phyloP scores from a whole-genome alignment of 768 basidiomycete species.

The Boletus tylopilopsis region DNA sequence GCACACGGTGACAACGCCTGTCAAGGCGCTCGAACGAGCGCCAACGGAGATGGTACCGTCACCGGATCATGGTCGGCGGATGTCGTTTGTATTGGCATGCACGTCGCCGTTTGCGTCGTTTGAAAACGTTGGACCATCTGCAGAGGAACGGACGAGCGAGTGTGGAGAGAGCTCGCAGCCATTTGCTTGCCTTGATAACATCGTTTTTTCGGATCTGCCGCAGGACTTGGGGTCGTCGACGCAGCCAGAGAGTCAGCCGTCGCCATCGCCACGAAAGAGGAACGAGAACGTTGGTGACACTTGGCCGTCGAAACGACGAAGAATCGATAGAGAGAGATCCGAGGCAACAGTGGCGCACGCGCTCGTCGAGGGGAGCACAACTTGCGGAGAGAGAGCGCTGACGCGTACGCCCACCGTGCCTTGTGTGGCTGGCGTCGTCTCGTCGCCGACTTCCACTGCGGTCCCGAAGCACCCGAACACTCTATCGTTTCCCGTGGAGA shows the following conservation, averaged over 20 bases:
- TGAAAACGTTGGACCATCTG: neutral
- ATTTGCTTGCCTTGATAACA: conserved; percentile 18
- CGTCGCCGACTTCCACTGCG: neutral
- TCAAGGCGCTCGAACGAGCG: neutral
- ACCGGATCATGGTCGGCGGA: neutral
- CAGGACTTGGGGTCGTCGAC: neutral
- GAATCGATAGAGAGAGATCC: conserved; percentile 7
- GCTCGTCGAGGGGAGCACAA: neutral
- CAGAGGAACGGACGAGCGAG: neutral
- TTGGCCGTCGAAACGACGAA: conserved; percentile 13
- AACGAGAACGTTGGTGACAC: conserved; percentile 5
- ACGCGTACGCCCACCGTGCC: neutral
- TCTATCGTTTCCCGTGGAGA: conserved; percentile 22
- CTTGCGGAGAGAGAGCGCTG: no score
- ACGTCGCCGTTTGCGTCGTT: conserved; percentile 17
- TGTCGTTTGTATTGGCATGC: conserved; percentile 2
- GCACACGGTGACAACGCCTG: neutral
- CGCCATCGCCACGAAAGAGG: neutral
- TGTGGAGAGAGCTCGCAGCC: conserved; percentile 4
- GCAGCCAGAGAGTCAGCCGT: neutral
- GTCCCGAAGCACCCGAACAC: conserved; percentile 5
- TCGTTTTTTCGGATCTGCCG: neutral
- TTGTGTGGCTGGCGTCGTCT: neutral
- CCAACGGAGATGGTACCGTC: conserved; percentile 4
- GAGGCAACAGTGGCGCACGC: neutral